A percentile compares a stretch with the other conserved stretches of the same genome.
Evolutionary conservation across 257 asterid genomes (phyloP).

Genomic region (Echium plantagineum): DNA sequence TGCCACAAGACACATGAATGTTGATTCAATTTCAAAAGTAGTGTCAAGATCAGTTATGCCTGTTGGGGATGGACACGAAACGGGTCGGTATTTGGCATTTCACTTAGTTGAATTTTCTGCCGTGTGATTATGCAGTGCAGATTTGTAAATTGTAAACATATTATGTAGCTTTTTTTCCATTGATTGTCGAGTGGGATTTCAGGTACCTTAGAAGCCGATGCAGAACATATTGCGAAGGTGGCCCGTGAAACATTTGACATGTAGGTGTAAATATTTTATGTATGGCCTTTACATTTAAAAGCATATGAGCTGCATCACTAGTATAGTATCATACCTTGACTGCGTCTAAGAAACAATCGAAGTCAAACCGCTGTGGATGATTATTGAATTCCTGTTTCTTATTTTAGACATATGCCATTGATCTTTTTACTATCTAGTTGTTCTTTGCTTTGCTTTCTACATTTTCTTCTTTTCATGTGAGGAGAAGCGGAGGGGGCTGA

Average conservation of each 20-base stretch:
- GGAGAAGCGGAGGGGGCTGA: not conserved
- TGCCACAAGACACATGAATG: conserved; percentile 7
- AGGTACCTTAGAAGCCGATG: conserved; percentile 52
- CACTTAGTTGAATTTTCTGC: not conserved
- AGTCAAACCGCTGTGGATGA: not conserved
- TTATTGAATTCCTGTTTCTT: not conserved
- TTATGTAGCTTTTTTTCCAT: not conserved
- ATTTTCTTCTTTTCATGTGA: not conserved
- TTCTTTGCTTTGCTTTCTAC: not conserved
- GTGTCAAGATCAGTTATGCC: not conserved
- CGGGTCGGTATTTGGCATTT: conserved; percentile 12
- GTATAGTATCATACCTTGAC: not conserved
- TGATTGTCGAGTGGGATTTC: conserved; percentile 12
- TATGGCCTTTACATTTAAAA: not conserved
- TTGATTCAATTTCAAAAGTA: not conserved
- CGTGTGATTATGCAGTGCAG: too few relatives aligned
- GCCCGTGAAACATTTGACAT: conserved; percentile 43
- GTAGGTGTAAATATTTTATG: conserved; percentile 21
- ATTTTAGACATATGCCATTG: not conserved
- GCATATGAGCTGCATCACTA: not conserved
- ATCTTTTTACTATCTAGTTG: not conserved
- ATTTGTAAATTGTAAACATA: too few relatives aligned
- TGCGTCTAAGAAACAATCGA: not conserved
- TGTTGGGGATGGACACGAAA: conserved; percentile 17
- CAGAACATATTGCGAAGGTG: conserved; percentile 37